phyloP scores from a whole-genome alignment of 164 flowering plant genomes.

The Saururus chinensis region DNA sequence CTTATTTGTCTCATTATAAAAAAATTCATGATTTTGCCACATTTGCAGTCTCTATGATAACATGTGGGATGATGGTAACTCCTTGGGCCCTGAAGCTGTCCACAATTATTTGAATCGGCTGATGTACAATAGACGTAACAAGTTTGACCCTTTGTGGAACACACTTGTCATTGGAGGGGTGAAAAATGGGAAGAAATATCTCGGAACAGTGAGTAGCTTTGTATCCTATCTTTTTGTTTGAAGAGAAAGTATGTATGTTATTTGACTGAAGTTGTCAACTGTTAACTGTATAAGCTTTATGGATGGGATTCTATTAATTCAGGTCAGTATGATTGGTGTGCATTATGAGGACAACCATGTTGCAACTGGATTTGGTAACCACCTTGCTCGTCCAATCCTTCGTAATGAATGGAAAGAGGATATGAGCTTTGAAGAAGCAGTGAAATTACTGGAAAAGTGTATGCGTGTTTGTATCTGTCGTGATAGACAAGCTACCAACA shows the following conservation, averaged over 20 bases:
- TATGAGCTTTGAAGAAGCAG: constrained; percentile 89
- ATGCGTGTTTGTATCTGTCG: constrained; percentile 91
- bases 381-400: constrained; percentile 86
- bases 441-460: constrained; percentile 83
- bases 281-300: background rate
- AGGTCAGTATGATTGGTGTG: constrained; percentile 96
- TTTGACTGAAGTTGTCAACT: background rate
- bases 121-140: constrained; percentile 34
- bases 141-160: constrained; percentile 76
- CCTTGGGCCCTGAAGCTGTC: constrained; percentile 91
- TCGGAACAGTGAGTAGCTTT: constrained; percentile 58
- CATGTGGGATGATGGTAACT: constrained; percentile 99
- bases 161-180: constrained; percentile 94
- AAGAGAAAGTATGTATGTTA: background rate
- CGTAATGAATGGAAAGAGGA: constrained; percentile 87
- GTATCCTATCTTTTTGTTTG: background rate
- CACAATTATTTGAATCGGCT: constrained; percentile 64
- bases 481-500: constrained; percentile 93
- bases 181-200: constrained; percentile 87
- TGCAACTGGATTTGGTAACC: constrained; percentile 98
- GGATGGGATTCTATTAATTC: constrained; percentile 1
- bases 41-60: constrained; percentile 60
- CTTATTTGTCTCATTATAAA: background rate
- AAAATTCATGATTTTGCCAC: background rate
- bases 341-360: constrained; percentile 82